Evolutionary conservation across 1,139 yeast genomes (phyloP).

Genomic region (Scheffersomyces insectosa): DNA sequence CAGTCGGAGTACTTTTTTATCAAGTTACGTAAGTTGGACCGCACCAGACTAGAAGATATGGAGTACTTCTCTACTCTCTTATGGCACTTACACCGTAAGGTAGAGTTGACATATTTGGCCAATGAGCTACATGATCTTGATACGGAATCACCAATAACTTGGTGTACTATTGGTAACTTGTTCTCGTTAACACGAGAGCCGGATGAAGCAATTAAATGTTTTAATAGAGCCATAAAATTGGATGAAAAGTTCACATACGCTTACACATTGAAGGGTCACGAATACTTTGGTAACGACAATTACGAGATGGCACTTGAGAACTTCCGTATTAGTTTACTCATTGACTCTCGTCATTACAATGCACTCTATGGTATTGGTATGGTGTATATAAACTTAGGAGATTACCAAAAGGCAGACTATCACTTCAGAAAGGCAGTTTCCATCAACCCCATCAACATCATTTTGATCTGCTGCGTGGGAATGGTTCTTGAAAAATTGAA

Average conservation of each 20-base stretch:
- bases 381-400: conserved; percentile 88
- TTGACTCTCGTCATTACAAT: conserved; percentile 85
- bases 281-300: conserved; percentile 83
- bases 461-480: conserved; percentile 90
- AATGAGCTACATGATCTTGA: conserved; percentile 76
- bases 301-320: conserved; percentile 86
- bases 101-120: conserved; percentile 77
- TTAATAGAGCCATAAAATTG: conserved; percentile 72
- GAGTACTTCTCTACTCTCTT: conserved; percentile 85
- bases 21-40: conserved; percentile 64
- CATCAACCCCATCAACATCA: conserved; percentile 88
- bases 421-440: conserved; percentile 87
- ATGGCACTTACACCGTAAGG: conserved; percentile 89
- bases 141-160: conserved; percentile 71
- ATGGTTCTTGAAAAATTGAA: conserved; percentile 84
- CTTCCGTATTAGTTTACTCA: conserved; percentile 74
- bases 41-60: conserved; percentile 87
- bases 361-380: conserved; percentile 96
- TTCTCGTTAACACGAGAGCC: conserved; percentile 83
- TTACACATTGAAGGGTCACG: conserved; percentile 92
- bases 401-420: conserved; percentile 77
- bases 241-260: conserved; percentile 84
- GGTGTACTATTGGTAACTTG: conserved; percentile 92
- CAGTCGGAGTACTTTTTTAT: conserved; percentile 68
- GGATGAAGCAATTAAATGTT: conserved; percentile 87